Base-by-base conservation (phyloP, 140 eudicot species). In the Artemisia princeps region DNA sequence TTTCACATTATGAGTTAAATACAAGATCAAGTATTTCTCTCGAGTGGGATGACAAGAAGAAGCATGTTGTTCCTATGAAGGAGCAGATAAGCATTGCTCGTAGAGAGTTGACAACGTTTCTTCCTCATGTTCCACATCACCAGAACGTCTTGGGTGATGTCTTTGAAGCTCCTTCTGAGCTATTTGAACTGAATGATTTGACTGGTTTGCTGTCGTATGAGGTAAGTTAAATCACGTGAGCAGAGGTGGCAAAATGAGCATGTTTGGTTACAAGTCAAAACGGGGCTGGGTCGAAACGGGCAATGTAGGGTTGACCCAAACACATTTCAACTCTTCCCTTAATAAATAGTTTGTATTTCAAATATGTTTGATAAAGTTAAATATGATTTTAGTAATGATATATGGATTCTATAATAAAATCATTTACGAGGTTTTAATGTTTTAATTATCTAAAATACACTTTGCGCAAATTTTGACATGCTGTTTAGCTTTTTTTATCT, bases 31-130 rank as follows among this genome's bases (percentile, higher is more conserved):
- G 61, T 71, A 84, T 88, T 53, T 76, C 83, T 76, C 92, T 92
- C 1, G 85, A 83, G 79, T 92, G 96, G 96, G 96, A 92, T 83
- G 85, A 75, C 70, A 74, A 76, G 74, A 84, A 75, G 68, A 88
- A 78, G 66, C 67, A 72, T 71, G 96, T 88, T 67, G 84, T 88
- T 55, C 64, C 98, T 66, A 92, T 78, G 82, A 82, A 65, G 87
- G 94, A 82, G 75, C 98, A 92, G 77, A 82, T 92, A 68, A 79
- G 98, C 44, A 72, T 92, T 44, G 66, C 95, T 2, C 68, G 51
- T 49, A 81, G 96, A 76, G 79, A 85, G 62, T 75, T 87, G 84
- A 52, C 57, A 61, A 79, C 82, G 6, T 87, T 75, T 69, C 37
- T 77, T 49, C 80, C 80, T 70, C n/a, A 50, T 56, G 64, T 60